Evolutionary conservation across 257 asterid genomes (phyloP), one percentile per base, ranked within the genome.

Genomic region (Verbena officinalis): DNA sequence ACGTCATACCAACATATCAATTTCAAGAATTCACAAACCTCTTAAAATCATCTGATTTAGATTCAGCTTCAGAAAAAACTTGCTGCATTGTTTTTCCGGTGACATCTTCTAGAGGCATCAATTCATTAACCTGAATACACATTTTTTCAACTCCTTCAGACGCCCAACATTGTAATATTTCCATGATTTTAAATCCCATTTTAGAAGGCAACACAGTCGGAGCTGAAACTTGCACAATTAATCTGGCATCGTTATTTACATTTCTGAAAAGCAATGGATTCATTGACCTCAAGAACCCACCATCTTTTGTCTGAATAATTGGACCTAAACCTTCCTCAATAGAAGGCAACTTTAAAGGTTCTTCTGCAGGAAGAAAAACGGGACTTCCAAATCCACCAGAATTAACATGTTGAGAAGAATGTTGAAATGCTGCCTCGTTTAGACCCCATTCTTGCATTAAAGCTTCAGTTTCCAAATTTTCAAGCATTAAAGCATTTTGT

Each of bases 381-480:
- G 97, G 97, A 72, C 99, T 93, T 58, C 99, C 97, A 77, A 93
- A 93, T 66, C 92, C 96, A 67, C 92, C 92, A 27, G 89, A 75
- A 69, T 59, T 56, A 67, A 51, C 65, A 39, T 45, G 62, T 44
- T 90, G 85, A 56, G 88, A 80, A 56, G 88, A 80, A 78, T 69
- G 40, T 73, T 79, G 96, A 80, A 89, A 87, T 46, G 84, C 68
- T 68, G 65, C 75, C 65, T 89, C 95, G 42, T 71, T 71, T 57
- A 90, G 72, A 75, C 95, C 97, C 97, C 95, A 83, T 68, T 82
- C 80, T 9, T 69, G 77, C 96, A 93, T 83, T 64, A 90, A 71
- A 55, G 86, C 74, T 77, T 84, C 89, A 1, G 95, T 87, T 87
- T 90, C 99, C 81, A 87, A 69, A 73, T 73, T 81, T 65, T 90